phyloP scores from a whole-genome alignment of 306 rosid genomes.

The Corylus avellana region DNA sequence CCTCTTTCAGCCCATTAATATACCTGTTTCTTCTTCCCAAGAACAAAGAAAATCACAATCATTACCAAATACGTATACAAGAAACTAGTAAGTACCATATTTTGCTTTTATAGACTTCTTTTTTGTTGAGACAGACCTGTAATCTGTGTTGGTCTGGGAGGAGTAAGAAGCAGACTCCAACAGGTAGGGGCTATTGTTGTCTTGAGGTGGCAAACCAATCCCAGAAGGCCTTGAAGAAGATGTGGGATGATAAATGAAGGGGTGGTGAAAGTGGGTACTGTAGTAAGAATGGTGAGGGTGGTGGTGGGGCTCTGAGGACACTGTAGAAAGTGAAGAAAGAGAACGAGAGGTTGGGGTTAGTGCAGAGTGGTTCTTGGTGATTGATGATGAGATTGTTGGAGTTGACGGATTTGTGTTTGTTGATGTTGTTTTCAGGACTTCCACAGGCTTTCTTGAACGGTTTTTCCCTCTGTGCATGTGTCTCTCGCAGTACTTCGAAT shows the following conservation, averaged over 20 bases:
- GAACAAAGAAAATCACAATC: background rate
- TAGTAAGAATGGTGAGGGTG: slow-evolving; percentile 28
- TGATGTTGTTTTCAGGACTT: slow-evolving; percentile 64
- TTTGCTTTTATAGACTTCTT: background rate
- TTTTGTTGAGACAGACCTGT: slow-evolving; percentile 49
- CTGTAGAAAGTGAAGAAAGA: slow-evolving; percentile 32
- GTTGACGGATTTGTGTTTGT: slow-evolving; percentile 34
- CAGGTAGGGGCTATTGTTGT: slow-evolving; percentile 56
- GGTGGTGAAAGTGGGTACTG: slow-evolving; percentile 31
- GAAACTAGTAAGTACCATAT: background rate
- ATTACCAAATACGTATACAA: background rate
- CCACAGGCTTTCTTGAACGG: slow-evolving; percentile 99
- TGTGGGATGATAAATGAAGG: slow-evolving; percentile 37
- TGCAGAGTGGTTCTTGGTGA: slow-evolving; percentile 39
- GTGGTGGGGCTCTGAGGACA: slow-evolving; percentile 39
- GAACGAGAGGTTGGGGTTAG: slow-evolving; percentile 46
- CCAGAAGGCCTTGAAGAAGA: slow-evolving; percentile 47
- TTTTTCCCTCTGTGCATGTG: slow-evolving; percentile 99
- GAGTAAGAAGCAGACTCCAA: slow-evolving; percentile 53
- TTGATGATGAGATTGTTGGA: slow-evolving; percentile 48
- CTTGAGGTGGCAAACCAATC: slow-evolving; percentile 57
- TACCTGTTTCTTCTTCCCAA: slow-evolving; percentile 54
- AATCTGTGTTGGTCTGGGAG: slow-evolving; percentile 51
- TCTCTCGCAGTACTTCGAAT: slow-evolving; percentile 96
- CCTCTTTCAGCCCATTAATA: slow-evolving; percentile 70